These are phyloP conservation scores for Kwoniella mangroviensis DNA, from an alignment of 768 basidiomycete species.

Conservation along the genomic window DNA sequence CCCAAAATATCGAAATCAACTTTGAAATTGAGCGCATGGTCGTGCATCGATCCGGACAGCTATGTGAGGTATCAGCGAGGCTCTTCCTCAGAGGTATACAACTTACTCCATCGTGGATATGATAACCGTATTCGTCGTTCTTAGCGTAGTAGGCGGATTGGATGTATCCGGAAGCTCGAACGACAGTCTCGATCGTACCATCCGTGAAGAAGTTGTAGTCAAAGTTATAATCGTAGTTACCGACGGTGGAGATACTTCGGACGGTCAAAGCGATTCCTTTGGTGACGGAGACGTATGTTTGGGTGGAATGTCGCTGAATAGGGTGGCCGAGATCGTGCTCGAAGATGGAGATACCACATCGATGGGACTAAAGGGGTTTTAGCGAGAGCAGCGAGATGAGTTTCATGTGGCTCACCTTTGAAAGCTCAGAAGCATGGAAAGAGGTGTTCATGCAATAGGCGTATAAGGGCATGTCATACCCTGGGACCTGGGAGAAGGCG, in stretches of 20 bases:
- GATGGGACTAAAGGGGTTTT: conserved; percentile 35
- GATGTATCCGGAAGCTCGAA: conserved; percentile 71
- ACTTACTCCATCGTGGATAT: conserved; percentile 58
- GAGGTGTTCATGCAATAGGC: conserved; percentile 49
- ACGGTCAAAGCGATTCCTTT: conserved; percentile 37
- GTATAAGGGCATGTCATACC: conserved; percentile 54
- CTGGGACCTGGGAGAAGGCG: conserved; percentile 49
- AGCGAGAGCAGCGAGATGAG: not conserved
- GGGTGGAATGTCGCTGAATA: conserved; percentile 47
- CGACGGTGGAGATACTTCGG: conserved; percentile 26
- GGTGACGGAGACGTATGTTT: conserved; percentile 43
- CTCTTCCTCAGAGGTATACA: not conserved
- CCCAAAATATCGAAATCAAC: conserved; percentile 71
- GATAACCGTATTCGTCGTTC: conserved; percentile 64
- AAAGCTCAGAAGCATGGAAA: conserved; percentile 51
- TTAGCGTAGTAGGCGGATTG: conserved; percentile 66
- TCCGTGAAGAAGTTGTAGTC: conserved; percentile 71
- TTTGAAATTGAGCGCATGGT: conserved; percentile 69
- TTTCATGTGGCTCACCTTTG: conserved; percentile 20
- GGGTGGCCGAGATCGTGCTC: conserved; percentile 46
- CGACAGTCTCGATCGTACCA: conserved; percentile 68
- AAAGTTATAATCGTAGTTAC: conserved; percentile 61
- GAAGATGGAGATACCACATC: conserved; percentile 48
- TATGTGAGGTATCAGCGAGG: conserved; percentile 54
- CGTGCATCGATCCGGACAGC: conserved; percentile 69